Conservation (phyloP, 2,329 filamentous ascomycete species). For the Pseudogymnoascus sp. region DNA sequence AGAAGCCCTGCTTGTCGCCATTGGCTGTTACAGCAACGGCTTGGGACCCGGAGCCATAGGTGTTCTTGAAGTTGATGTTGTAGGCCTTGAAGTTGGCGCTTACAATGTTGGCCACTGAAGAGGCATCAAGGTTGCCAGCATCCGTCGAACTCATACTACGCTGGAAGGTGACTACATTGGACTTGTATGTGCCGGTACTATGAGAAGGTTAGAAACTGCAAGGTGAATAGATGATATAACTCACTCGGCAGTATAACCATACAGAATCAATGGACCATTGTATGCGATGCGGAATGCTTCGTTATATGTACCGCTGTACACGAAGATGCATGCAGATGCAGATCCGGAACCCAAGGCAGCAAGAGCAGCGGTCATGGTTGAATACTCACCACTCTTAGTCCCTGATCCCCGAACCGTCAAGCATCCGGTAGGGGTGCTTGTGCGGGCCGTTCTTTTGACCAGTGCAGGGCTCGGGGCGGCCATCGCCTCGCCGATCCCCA, state of each 20-base stretch:
- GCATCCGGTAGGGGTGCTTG: constrained; percentile 13
- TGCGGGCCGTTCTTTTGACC: constrained; percentile 12
- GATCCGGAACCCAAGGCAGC: constrained; percentile 15
- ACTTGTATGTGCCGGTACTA: constrained; percentile 15
- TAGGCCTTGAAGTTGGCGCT: constrained; percentile 44
- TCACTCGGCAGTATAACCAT: constrained; percentile 43
- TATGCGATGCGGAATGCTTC: constrained; percentile 41
- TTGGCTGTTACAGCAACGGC: constrained; percentile 48
- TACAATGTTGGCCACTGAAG: constrained; percentile 43
- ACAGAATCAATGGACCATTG: constrained; percentile 22
- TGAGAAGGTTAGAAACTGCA: neutral
- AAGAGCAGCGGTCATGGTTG: constrained; percentile 12
- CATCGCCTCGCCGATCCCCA: neutral
- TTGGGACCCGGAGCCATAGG: constrained; percentile 40
- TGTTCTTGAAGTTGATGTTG: constrained; percentile 49
- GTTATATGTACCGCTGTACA: constrained; percentile 46
- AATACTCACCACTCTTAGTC: constrained; percentile 14
- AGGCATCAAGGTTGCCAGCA: constrained; percentile 26
- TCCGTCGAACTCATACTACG: constrained; percentile 11
- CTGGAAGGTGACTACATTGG: constrained; percentile 17
- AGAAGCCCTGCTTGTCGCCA: constrained; percentile 44
- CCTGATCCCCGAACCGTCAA: constrained; percentile 12
- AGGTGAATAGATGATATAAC: constrained; percentile 2
- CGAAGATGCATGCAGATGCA: constrained; percentile 41
- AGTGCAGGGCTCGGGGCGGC: neutral